phyloP scores from a whole-genome alignment of 2,329 filamentous ascomycete species.

The Dactylellina cionopaga region DNA sequence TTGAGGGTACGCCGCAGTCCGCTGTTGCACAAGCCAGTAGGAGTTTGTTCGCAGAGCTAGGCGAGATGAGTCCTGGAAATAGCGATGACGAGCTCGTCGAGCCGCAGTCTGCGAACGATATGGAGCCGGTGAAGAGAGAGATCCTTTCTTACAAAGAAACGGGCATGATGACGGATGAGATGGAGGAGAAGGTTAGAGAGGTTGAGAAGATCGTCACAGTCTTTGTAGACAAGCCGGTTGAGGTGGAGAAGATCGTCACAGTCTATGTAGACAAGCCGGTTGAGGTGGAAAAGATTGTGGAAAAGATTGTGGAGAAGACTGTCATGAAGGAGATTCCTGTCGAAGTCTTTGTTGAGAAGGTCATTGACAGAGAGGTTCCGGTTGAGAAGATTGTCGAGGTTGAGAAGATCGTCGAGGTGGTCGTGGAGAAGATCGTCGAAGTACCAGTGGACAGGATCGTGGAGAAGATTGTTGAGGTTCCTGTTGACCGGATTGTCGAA shows the following conservation, averaged over 20 bases:
- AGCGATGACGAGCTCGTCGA: conserved; percentile 72
- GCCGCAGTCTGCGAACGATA: conserved; percentile 32
- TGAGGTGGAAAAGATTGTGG: conserved; percentile 39
- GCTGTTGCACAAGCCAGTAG: conserved; percentile 60
- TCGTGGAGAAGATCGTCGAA: conserved; percentile 24
- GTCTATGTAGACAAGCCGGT: conserved; percentile 28
- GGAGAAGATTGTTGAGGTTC: conserved; percentile 17
- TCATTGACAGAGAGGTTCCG: neutral
- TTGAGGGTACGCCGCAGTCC: conserved; percentile 37
- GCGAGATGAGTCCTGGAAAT: conserved; percentile 72
- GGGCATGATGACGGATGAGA: conserved; percentile 44
- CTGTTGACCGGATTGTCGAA: conserved; percentile 5
- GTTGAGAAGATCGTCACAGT: conserved; percentile 43
- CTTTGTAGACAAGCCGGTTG: conserved; percentile 26
- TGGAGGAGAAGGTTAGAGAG: conserved; percentile 41
- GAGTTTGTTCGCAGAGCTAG: conserved; percentile 90
- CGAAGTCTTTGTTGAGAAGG: conserved; percentile 23
- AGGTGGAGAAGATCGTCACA: conserved; percentile 16
- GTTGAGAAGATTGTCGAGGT: conserved; percentile 19
- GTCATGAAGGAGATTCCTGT: neutral
- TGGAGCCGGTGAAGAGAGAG: conserved; percentile 46
- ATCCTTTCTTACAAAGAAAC: conserved; percentile 17
- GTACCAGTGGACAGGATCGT: neutral
- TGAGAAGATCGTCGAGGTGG: conserved; percentile 16
- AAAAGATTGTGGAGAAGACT: conserved; percentile 17